Evolutionary conservation across 352 stramenopile genomes (phyloP).

Genomic region (Paralagenidium karlingii): DNA sequence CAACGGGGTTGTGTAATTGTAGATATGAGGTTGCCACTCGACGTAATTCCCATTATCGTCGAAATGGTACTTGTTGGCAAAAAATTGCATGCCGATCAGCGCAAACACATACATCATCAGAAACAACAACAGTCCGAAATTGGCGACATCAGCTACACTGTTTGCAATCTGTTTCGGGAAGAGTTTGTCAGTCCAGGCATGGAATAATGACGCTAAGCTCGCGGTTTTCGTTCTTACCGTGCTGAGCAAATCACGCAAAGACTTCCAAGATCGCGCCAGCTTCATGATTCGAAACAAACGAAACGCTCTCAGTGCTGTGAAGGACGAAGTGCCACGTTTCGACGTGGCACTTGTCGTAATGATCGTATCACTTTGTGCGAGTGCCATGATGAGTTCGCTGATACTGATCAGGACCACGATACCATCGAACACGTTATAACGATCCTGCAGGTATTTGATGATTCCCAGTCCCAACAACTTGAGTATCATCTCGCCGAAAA

Average conservation of each 20-base stretch:
- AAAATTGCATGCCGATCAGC: constrained; percentile 65
- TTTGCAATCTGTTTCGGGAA: constrained; percentile 26
- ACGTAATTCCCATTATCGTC: constrained; percentile 20
- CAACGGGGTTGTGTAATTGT: constrained; percentile 18
- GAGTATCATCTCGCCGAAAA: constrained; percentile 28
- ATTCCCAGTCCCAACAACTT: constrained; percentile 50
- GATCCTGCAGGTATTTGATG: constrained; percentile 23
- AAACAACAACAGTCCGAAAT: constrained; percentile 79
- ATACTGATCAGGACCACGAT: constrained; percentile 38
- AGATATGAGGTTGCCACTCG: constrained; percentile 22
- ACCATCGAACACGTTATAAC: constrained; percentile 45
- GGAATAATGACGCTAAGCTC: neutral
- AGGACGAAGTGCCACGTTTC: constrained; percentile 21
- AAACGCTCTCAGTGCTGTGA: constrained; percentile 72
- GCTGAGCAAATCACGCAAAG: constrained; percentile 64
- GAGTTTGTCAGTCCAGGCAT: neutral
- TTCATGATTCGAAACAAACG: constrained; percentile 83
- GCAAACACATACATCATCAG: constrained; percentile 86
- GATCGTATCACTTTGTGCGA: too few species aligned
- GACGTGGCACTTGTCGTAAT: constrained; percentile 14
- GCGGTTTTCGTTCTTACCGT: constrained; percentile 18
- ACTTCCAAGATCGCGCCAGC: constrained; percentile 83
- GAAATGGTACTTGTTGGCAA: constrained; percentile 80
- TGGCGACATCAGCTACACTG: constrained; percentile 69
- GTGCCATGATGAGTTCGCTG: constrained; percentile 22